Evolutionary conservation across 177 flowering plant species (phyloP).

Genomic region (Vitis hybrid): DNA sequence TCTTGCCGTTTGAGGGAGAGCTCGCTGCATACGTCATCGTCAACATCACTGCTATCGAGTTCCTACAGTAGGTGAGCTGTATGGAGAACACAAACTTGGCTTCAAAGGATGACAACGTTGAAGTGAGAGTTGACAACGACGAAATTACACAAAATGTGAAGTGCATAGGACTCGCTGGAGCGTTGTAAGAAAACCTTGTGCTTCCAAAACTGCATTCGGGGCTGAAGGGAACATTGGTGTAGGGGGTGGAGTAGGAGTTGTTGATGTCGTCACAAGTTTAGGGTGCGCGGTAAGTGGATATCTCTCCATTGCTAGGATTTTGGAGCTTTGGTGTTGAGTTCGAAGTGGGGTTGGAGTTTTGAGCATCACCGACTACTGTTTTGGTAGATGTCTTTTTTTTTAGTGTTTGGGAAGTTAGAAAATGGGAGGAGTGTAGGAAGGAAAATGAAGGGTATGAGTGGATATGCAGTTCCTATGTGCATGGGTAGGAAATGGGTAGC

Average conservation of each 20-base stretch:
- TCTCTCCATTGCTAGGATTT: constrained; percentile 15
- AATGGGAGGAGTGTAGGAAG: too few relatives aligned
- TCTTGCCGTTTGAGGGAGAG: constrained; percentile 61
- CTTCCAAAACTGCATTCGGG: too few relatives aligned
- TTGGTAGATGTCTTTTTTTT: not conserved
- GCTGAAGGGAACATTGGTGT: too few relatives aligned
- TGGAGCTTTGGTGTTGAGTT: constrained; percentile 5
- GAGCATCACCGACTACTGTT: not conserved
- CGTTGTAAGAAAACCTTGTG: too few relatives aligned
- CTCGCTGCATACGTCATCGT: constrained; percentile 61
- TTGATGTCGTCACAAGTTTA: not conserved
- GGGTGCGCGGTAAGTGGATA: not conserved
- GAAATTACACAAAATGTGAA: too few relatives aligned
- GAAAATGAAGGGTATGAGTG: too few relatives aligned
- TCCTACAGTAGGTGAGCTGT: constrained; percentile 14
- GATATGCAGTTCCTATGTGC: too few relatives aligned
- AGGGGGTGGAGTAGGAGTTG: too few relatives aligned
- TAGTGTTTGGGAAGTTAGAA: too few relatives aligned
- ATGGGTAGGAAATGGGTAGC: too few relatives aligned
- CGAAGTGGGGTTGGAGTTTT: not conserved
- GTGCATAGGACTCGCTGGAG: too few relatives aligned
- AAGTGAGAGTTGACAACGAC: too few relatives aligned
- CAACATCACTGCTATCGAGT: constrained; percentile 16
- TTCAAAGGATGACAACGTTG: not conserved
- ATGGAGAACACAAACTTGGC: constrained; percentile 45